Base-by-base conservation (phyloP, 257 asterid species). In the Nicotiana tabacum region DNA sequence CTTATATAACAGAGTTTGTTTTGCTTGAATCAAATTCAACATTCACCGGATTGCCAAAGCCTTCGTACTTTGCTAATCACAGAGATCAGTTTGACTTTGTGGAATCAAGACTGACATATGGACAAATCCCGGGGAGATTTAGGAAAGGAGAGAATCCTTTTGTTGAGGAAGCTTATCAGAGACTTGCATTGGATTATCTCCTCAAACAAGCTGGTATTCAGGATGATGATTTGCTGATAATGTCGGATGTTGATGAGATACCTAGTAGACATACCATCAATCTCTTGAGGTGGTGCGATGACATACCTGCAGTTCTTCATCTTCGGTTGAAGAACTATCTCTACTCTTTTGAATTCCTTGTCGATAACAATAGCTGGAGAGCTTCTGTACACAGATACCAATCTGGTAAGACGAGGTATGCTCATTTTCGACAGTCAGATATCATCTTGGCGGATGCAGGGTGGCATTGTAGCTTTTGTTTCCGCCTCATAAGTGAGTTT, bases 381-480 rank as follows among this genome's bases (percentile, higher is more conserved):
- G 97, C 98, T 85, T 91, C 98, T 2, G 82, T 90, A 29, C 98
- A 93, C 72, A 87, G 91, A 29, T 93, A 93, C 68, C 88, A 88
- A 32, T 86, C 92, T 46, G 98, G 98, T 9, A 93, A 93, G 84
- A 93, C 97, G 3, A 91, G 90, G 81, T 93, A 92, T 60, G 98
- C 98, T 5, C 98, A 93, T 86, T 93, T 89, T 84, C 88, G 98
- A 0, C 98, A 92, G 88, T 89, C 97, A 24, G 96, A 91, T 15
- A 87, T 84, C 13, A 89, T 93, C 18, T 86, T 92, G 89, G 91
- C 89, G 4, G 97, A 93, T 79, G 88, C 97, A 0, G 97, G 97
- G 43, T 93, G 96, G 97, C 97, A 93, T 65, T 93, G 97, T 37
- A 93, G 97, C 94, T 93, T 93, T 84, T 93, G 98, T 83, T 93